Evolutionary conservation across 495 filamentous ascomycete genomes (phyloP).

Genomic region (Aspergillus mulundensis): DNA sequence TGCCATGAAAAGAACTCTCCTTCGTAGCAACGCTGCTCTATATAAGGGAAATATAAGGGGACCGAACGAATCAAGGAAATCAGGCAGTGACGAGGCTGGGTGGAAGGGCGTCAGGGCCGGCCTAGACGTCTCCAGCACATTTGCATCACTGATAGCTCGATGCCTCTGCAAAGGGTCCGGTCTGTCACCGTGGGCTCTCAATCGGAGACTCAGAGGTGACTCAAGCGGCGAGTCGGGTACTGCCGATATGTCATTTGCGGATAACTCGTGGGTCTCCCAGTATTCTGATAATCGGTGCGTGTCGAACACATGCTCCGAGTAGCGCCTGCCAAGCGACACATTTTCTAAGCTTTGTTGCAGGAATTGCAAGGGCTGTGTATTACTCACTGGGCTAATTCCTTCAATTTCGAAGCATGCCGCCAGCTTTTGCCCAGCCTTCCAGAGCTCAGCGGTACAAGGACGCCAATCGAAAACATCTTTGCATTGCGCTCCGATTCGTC

Average conservation of each 20-base stretch:
- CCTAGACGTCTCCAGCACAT: slow-evolving; percentile 57
- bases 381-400: slow-evolving; percentile 66
- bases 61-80: slow-evolving; percentile 76
- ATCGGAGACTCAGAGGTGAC: slow-evolving; percentile 51
- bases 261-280: slow-evolving; percentile 66
- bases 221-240: slow-evolving; percentile 46
- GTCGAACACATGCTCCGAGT: slow-evolving; percentile 38
- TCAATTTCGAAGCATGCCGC: slow-evolving; percentile 76
- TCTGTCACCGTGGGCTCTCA: slow-evolving; percentile 37
- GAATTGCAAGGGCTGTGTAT: neutral
- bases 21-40: slow-evolving; percentile 80
- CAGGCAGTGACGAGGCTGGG: slow-evolving; percentile 75
- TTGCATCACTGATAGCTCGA: slow-evolving; percentile 43
- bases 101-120: slow-evolving; percentile 74
- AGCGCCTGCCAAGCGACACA: slow-evolving; percentile 22
- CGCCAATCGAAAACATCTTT: slow-evolving; percentile 85
- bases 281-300: slow-evolving; percentile 67
- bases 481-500: slow-evolving; percentile 78
- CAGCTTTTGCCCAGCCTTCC: slow-evolving; percentile 85
- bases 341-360: slow-evolving; percentile 3
- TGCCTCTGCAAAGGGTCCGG: slow-evolving; percentile 25
- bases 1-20: slow-evolving; percentile 79
- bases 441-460: slow-evolving; percentile 79
- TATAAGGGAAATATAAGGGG: slow-evolving; percentile 88
- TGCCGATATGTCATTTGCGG: slow-evolving; percentile 36